Conservation (phyloP, 805 yeast genomes). For the Wickerhamomyces silvicola region DNA sequence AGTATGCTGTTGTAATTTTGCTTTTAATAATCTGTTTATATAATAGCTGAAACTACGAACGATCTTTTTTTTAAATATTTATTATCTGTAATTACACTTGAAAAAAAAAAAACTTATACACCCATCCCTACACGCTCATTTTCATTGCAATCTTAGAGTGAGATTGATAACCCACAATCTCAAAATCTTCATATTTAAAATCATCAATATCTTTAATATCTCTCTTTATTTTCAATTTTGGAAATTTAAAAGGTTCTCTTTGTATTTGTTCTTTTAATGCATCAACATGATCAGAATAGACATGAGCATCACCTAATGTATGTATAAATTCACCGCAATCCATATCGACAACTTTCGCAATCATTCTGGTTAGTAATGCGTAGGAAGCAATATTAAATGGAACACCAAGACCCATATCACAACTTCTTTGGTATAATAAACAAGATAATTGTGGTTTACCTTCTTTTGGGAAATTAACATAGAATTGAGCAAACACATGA, state of each 20-base stretch:
- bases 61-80: too few species aligned
- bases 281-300: slow-evolving; percentile 87
- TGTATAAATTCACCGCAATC: slow-evolving; percentile 95
- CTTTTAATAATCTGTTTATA: too few species aligned
- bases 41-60: too few species aligned
- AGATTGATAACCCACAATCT: slow-evolving; percentile 72
- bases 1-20: slow-evolving; percentile 14
- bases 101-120: too few species aligned
- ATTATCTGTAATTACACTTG: too few species aligned
- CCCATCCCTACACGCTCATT: slow-evolving; percentile 95
- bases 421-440: slow-evolving; percentile 90
- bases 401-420: slow-evolving; percentile 99
- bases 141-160: slow-evolving; percentile 85
- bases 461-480: slow-evolving; percentile 72
- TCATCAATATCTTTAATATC: slow-evolving; percentile 73
- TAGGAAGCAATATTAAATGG: slow-evolving; percentile 98
- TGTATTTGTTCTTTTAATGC: slow-evolving; percentile 76
- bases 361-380: slow-evolving; percentile 87
- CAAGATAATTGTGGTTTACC: slow-evolving; percentile 73
- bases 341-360: slow-evolving; percentile 92
- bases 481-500: slow-evolving; percentile 93
- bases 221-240: slow-evolving; percentile 66
- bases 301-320: slow-evolving; percentile 96
- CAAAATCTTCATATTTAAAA: slow-evolving; percentile 84
- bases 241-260: slow-evolving; percentile 75